Evolutionary conservation across 768 basidiomycete genomes (phyloP).

Genomic region (Suillus hirtellus): DNA sequence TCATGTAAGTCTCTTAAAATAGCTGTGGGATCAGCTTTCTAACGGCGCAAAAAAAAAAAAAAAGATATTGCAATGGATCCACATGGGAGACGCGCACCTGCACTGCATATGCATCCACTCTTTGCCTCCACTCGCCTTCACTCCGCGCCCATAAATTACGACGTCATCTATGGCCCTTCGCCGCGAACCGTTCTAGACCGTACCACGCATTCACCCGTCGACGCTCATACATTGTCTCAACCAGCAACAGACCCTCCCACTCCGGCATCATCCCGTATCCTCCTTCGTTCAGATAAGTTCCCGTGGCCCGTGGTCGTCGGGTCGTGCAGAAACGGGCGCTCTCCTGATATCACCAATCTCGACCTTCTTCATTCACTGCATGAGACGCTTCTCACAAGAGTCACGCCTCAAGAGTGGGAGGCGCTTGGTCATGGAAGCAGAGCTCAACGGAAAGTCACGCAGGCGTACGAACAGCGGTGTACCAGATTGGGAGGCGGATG

Average conservation of each 20-base stretch:
- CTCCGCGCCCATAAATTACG: slow-evolving; percentile 63
- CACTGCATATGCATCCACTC: slow-evolving; percentile 63
- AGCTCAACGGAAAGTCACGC: slow-evolving; percentile 57
- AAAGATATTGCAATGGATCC: slow-evolving; percentile 24
- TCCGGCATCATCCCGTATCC: slow-evolving; percentile 43
- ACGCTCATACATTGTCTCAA: slow-evolving; percentile 55
- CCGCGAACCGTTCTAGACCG: slow-evolving; percentile 58
- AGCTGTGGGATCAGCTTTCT: slow-evolving; percentile 6
- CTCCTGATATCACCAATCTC: slow-evolving; percentile 52
- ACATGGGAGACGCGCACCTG: slow-evolving; percentile 28
- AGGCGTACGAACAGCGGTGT: slow-evolving; percentile 65
- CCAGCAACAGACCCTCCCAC: slow-evolving; percentile 66
- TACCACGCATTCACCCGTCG: slow-evolving; percentile 52
- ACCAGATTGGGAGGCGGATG: slow-evolving; percentile 63
- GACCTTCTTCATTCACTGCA: slow-evolving; percentile 65
- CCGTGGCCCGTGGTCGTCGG: slow-evolving; percentile 61
- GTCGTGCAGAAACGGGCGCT: slow-evolving; percentile 21
- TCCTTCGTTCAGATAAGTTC: slow-evolving; percentile 56
- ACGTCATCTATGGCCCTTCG: slow-evolving; percentile 57
- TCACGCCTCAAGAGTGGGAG: slow-evolving; percentile 68
- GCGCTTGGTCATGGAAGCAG: slow-evolving; percentile 54
- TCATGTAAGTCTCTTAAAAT: slow-evolving; percentile 39
- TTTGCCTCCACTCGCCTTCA: slow-evolving; percentile 57
- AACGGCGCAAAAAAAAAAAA: neutral
- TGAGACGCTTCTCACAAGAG: slow-evolving; percentile 51